phyloP scores from a whole-genome alignment of 495 filamentous ascomycete species.

The Cudoniella acicularis region DNA sequence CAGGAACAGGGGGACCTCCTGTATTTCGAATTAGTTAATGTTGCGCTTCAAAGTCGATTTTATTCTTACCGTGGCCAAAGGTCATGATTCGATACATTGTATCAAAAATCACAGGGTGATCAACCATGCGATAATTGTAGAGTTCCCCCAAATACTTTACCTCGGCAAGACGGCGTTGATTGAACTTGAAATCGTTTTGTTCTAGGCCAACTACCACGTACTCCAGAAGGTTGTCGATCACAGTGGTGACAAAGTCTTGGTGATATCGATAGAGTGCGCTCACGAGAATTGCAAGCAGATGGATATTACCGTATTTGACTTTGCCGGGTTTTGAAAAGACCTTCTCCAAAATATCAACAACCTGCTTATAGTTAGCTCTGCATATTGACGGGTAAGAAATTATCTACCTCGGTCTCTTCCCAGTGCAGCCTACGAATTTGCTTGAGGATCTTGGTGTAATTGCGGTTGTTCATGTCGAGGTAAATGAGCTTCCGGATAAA shows the following conservation, averaged over 20 bases:
- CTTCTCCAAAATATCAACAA: constrained; percentile 80
- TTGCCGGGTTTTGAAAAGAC: constrained; percentile 94
- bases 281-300: constrained; percentile 88
- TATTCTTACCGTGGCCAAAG: constrained; percentile 63
- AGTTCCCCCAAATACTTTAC: constrained; percentile 96
- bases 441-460: constrained; percentile 87
- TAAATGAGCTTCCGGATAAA: constrained; percentile 92
- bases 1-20: constrained; percentile 77
- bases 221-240: constrained; percentile 89
- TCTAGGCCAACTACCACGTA: constrained; percentile 86
- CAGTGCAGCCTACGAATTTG: constrained; percentile 94
- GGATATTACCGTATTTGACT: constrained; percentile 96
- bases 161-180: constrained; percentile 91
- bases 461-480: constrained; percentile 86
- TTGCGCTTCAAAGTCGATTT: constrained; percentile 35
- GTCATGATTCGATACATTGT: constrained; percentile 90
- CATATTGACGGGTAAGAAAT: neutral
- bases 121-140: constrained; percentile 97
- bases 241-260: constrained; percentile 77
- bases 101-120: constrained; percentile 94
- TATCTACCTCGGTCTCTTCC: constrained; percentile 78
- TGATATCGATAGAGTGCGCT: constrained; percentile 88
- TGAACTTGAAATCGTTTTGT: constrained; percentile 95
- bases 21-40: constrained; percentile 27
- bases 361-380: constrained; percentile 32